A percentile compares a stretch with the other conserved stretches of the same genome.
Conservation (phyloP, 306 rosid species). For the Malus fusca region DNA sequence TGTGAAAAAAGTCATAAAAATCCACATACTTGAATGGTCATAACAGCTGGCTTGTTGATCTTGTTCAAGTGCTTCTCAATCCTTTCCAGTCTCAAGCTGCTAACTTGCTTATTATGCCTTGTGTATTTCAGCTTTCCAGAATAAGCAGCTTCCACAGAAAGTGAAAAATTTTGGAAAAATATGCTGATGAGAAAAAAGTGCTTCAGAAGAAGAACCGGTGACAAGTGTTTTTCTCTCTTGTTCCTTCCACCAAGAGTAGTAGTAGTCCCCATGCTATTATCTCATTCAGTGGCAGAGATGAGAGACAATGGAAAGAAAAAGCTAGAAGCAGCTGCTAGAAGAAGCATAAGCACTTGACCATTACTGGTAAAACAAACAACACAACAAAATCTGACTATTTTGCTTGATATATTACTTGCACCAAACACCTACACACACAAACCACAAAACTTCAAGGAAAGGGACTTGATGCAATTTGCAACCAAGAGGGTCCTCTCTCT, state of each 20-base stretch:
- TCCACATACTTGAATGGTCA: conserved; percentile 55
- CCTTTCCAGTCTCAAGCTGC: conserved; percentile 66
- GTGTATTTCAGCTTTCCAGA: conserved; percentile 42
- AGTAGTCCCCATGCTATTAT: conserved; percentile 11
- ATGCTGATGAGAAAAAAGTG: neutral
- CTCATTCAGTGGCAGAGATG: conserved; percentile 32
- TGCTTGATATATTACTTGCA: conserved; percentile 3
- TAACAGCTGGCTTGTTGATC: conserved; percentile 73
- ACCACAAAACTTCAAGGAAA: conserved; percentile 21
- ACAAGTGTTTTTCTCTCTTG: neutral
- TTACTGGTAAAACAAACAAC: conserved; percentile 1
- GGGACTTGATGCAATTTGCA: conserved; percentile 11
- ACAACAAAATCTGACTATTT: conserved; percentile 2
- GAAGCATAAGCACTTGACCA: neutral
- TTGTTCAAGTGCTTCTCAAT: conserved; percentile 66
- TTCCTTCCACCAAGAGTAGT: conserved; percentile 8
- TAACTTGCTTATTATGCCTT: conserved; percentile 34
- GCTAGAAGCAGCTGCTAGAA: neutral
- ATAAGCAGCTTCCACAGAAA: conserved; percentile 8
- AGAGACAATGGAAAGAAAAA: neutral
- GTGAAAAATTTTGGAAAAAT: conserved; percentile 15
- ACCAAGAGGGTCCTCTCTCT: neutral
- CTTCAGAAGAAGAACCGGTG: conserved; percentile 13
- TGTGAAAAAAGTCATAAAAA: too few species aligned
- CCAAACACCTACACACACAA: conserved; percentile 25